phyloP scores from a whole-genome alignment of 192 early-diverging fungal genomes.

The Thoreauomyces humboldtii region DNA sequence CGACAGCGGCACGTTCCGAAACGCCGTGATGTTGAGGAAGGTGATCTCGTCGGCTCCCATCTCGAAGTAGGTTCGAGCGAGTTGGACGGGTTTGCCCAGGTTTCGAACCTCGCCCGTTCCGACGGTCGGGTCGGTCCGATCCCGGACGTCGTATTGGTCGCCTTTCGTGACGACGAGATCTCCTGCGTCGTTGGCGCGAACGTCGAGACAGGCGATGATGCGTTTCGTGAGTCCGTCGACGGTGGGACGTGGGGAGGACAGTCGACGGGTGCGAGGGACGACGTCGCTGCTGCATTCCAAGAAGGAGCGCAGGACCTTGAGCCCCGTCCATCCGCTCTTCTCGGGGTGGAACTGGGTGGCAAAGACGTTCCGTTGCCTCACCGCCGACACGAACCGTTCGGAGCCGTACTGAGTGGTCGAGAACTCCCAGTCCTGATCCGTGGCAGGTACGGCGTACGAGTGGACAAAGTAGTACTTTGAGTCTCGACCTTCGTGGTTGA shows the following conservation, averaged over 20 bases:
- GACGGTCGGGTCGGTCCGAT: constrained; percentile 42
- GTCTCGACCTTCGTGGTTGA: constrained; percentile 40
- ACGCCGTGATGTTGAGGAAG: constrained; percentile 98
- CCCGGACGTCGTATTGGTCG: constrained; percentile 98
- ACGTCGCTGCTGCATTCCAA: constrained; percentile 45
- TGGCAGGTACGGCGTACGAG: constrained; percentile 78
- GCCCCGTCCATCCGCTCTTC: constrained; percentile 89
- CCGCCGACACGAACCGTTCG: constrained; percentile 79
- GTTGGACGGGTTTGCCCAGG: constrained; percentile 94
- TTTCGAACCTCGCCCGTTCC: constrained; percentile 78
- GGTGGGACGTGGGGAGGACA: not conserved
- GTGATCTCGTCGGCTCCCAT: constrained; percentile 98
- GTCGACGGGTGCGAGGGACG: not conserved
- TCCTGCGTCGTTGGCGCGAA: constrained; percentile 93
- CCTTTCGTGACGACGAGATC: constrained; percentile 99
- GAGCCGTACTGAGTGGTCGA: constrained; percentile 86
- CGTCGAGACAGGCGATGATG: constrained; percentile 96
- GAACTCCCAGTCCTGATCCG: constrained; percentile 66
- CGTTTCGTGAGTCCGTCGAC: constrained; percentile 76
- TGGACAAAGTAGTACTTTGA: constrained; percentile 96
- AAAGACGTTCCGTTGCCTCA: constrained; percentile 85
- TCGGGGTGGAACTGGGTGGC: constrained; percentile 99
- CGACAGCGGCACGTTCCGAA: constrained; percentile 83
- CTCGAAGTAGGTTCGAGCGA: constrained; percentile 86
- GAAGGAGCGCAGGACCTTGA: constrained; percentile 79